These are phyloP conservation scores for Berberis vulgaris DNA, from an alignment of 164 flowering plant species.

Conservation along the genomic window DNA sequence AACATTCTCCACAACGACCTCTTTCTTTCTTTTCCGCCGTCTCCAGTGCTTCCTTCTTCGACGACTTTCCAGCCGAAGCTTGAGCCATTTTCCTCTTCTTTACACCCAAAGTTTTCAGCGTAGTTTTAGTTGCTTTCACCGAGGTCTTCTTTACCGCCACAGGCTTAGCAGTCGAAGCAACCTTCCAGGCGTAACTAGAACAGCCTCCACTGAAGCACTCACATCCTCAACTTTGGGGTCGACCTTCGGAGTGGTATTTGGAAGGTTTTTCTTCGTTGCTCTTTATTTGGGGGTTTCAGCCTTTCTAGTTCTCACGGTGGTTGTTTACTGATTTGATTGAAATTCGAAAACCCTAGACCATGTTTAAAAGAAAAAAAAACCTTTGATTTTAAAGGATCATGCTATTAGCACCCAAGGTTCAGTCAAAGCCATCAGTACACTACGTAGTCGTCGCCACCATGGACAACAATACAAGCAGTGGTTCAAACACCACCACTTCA, in stretches of 20 bases:
- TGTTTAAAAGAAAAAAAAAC: too few relatives aligned
- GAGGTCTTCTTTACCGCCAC: constrained; percentile 20
- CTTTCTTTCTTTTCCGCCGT: constrained; percentile 3
- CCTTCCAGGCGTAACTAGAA: constrained; percentile 18
- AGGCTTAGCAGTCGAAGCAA: constrained; percentile 7
- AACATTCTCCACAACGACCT: constrained; percentile 8
- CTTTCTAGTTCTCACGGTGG: constrained; percentile 33
- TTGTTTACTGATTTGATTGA: too few relatives aligned
- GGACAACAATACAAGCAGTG: too few relatives aligned
- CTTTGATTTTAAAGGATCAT: too few relatives aligned
- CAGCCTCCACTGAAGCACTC: constrained; percentile 15
- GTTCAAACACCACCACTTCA: too few relatives aligned
- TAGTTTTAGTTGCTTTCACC: constrained; percentile 8
- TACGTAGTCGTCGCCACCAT: too few relatives aligned
- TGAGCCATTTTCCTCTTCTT: neutral
- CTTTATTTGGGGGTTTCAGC: constrained; percentile 24
- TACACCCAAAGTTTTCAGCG: constrained; percentile 6
- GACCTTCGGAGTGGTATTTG: neutral
- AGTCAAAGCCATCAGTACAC: too few relatives aligned
- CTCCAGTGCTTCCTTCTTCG: neutral
- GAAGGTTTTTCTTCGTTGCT: constrained; percentile 17
- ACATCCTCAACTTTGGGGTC: constrained; percentile 14
- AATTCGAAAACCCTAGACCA: too few relatives aligned
- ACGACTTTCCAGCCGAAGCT: too few relatives aligned
- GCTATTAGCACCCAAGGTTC: too few relatives aligned